phyloP scores from a whole-genome alignment of 1,284 basidiomycete species.

The Boletellus deceptivus region DNA sequence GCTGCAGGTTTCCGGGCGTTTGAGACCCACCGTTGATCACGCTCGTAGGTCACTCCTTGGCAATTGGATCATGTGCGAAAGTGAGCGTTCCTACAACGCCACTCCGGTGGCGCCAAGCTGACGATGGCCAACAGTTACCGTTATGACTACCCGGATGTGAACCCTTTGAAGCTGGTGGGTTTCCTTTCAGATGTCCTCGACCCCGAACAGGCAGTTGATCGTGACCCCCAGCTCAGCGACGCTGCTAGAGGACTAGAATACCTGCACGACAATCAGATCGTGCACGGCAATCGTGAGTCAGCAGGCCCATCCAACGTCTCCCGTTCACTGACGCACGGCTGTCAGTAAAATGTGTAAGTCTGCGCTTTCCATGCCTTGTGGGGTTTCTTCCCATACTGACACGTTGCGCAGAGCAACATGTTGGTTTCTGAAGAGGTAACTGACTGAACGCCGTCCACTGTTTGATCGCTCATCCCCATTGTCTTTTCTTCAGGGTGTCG shows the following conservation, averaged over 20 bases:
- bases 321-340: neutral
- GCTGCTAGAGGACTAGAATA: slow-evolving; percentile 53
- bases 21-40: neutral
- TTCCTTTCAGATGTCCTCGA: neutral
- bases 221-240: slow-evolving; percentile 39
- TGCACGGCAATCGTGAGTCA: slow-evolving; percentile 55
- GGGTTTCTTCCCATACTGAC: slow-evolving; percentile 5
- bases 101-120: neutral
- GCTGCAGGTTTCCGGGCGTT: neutral
- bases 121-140: slow-evolving; percentile 38
- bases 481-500: slow-evolving; percentile 39
- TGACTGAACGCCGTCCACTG: slow-evolving; percentile 15
- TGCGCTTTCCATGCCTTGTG: neutral
- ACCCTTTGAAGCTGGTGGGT: slow-evolving; percentile 45
- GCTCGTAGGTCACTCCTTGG: slow-evolving; percentile 55
- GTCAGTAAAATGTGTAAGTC: slow-evolving; percentile 58
- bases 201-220: slow-evolving; percentile 3
- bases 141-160: slow-evolving; percentile 31
- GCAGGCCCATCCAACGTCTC: neutral
- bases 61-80: slow-evolving; percentile 53
- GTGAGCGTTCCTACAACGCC: slow-evolving; percentile 29
- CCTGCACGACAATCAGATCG: slow-evolving; percentile 46
- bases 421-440: slow-evolving; percentile 42
- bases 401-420: slow-evolving; percentile 48
- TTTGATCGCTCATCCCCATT: neutral